Percentiles rank a stretch among this genome's conserved stretches.
These are phyloP conservation scores for Barbatosphaeria neglecta DNA, from an alignment of 495 filamentous ascomycete genomes.

Conservation along the genomic window DNA sequence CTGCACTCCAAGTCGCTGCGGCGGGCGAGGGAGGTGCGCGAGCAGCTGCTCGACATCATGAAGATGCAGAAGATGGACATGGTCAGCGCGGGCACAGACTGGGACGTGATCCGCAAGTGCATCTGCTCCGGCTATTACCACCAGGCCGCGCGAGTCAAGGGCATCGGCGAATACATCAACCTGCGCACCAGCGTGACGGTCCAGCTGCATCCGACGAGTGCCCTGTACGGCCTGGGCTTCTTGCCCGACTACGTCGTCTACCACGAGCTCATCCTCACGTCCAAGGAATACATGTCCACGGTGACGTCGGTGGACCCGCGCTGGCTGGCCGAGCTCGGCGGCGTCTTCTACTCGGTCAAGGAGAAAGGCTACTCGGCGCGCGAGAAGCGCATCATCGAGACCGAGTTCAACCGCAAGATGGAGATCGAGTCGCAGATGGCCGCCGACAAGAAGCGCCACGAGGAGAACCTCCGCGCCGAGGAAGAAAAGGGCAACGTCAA, in stretches of 20 bases:
- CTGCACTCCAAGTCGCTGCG: constrained; percentile 85
- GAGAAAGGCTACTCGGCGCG: constrained; percentile 92
- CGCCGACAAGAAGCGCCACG: constrained; percentile 66
- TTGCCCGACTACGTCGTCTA: constrained; percentile 96
- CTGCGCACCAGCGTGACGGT: constrained; percentile 87
- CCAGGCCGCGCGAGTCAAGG: constrained; percentile 94
- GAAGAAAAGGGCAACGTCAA: constrained; percentile 30
- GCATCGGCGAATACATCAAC: constrained; percentile 95
- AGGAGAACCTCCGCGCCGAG: constrained; percentile 43
- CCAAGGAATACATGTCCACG: constrained; percentile 97
- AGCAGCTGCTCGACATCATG: constrained; percentile 93
- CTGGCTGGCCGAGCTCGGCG: constrained; percentile 95
- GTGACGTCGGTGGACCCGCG: constrained; percentile 95
- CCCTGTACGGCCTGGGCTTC: constrained; percentile 84
- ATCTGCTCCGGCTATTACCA: constrained; percentile 98
- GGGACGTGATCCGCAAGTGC: constrained; percentile 90
- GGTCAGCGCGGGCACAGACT: constrained; percentile 85
- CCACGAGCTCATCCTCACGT: constrained; percentile 94
- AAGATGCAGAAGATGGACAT: constrained; percentile 82
- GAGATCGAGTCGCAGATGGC: constrained; percentile 93
- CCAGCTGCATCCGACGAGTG: constrained; percentile 85
- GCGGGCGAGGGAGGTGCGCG: constrained; percentile 82
- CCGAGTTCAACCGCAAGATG: constrained; percentile 89
- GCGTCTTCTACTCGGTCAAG: constrained; percentile 97
- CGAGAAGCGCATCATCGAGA: constrained; percentile 81